phyloP scores from a whole-genome alignment of 495 filamentous ascomycete genomes.

The Neurospora pannonica region DNA sequence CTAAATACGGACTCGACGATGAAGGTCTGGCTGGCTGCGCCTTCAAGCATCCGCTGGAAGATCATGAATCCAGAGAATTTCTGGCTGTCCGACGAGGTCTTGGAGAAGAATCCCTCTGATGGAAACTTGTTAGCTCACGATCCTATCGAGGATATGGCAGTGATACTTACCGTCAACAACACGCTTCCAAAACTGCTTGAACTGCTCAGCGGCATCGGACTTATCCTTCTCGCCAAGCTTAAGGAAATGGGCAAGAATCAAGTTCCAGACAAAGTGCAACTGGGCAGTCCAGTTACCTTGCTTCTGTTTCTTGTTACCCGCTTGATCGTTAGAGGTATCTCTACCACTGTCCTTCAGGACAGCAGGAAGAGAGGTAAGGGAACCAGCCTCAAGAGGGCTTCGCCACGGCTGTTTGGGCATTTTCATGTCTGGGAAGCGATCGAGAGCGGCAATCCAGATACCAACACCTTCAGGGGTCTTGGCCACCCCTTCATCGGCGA shows the following conservation, averaged over 20 bases:
- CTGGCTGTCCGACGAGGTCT: conserved; percentile 70
- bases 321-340: conserved; percentile 39
- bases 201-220: conserved; percentile 33
- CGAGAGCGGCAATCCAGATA: conserved; percentile 66
- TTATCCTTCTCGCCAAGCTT: conserved; percentile 20
- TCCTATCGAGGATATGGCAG: neutral
- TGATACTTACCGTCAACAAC: conserved; percentile 68
- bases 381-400: conserved; percentile 57
- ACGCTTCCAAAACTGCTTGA: conserved; percentile 78
- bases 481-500: conserved; percentile 54
- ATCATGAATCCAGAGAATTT: conserved; percentile 89
- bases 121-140: conserved; percentile 14
- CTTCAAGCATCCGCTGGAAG: conserved; percentile 59
- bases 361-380: conserved; percentile 54
- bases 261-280: conserved; percentile 80
- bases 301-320: conserved; percentile 30
- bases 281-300: conserved; percentile 65
- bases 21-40: conserved; percentile 22
- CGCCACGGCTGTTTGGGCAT: conserved; percentile 67
- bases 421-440: conserved; percentile 51
- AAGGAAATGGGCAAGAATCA: conserved; percentile 50
- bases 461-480: conserved; percentile 80
- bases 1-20: conserved; percentile 53
- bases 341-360: conserved; percentile 69
- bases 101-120: conserved; percentile 69